Evolutionary conservation across 352 stramenopile species (phyloP).

Genomic region (Pythium graminicola): DNA sequence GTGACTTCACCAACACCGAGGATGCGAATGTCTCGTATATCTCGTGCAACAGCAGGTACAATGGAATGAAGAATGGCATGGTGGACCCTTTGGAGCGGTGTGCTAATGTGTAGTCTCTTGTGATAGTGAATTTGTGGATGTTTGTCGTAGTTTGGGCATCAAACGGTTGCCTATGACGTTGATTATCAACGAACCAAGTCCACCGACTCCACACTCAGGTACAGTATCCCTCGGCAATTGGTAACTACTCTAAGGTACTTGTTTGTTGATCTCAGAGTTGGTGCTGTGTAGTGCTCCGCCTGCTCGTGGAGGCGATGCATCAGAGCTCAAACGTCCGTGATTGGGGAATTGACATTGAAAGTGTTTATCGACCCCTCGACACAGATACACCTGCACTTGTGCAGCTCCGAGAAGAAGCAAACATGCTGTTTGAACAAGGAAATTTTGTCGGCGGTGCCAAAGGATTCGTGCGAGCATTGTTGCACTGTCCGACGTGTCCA

Average conservation of each 20-base stretch:
- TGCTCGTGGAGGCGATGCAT: neutral
- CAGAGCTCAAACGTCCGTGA: neutral
- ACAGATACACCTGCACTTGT: constrained; percentile 21
- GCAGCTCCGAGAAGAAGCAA: constrained; percentile 37
- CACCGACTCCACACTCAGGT: no score
- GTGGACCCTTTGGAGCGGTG: neutral
- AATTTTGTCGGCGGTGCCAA: constrained; percentile 39
- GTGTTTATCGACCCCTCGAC: neutral
- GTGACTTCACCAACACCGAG: neutral
- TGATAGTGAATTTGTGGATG: constrained; percentile 11
- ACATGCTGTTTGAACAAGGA: constrained; percentile 42
- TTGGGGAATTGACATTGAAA: neutral
- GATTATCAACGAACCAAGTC: neutral
- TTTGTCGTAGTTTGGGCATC: constrained; percentile 5
- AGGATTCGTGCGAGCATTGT: constrained; percentile 45
- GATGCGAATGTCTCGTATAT: neutral
- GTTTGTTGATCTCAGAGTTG: no score
- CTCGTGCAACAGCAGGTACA: constrained; percentile 1
- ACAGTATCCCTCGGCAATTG: no score
- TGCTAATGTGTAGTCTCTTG: neutral
- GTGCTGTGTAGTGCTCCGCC: constrained; percentile 3
- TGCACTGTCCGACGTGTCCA: constrained; percentile 38
- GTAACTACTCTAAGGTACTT: neutral
- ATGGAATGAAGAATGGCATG: neutral
- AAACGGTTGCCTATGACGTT: constrained; percentile 3